phyloP scores from a whole-genome alignment of 163 green algal species.

The Chlamydomonas reinhardtii region DNA sequence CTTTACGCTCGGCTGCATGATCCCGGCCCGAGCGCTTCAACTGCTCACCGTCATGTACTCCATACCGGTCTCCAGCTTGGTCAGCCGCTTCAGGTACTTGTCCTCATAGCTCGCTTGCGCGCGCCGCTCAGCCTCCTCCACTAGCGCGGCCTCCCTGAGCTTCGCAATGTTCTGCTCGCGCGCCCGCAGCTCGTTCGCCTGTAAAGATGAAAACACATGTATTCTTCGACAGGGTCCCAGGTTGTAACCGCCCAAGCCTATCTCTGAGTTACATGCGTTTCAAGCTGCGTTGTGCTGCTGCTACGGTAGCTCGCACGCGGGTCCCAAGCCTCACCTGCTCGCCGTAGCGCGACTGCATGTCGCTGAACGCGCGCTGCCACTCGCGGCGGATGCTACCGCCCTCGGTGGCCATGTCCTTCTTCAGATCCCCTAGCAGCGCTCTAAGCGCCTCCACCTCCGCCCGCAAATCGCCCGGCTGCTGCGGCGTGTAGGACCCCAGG shows the following conservation, averaged over 20 bases:
- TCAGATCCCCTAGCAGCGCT: conserved; percentile 8
- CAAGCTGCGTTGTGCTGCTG: too few species aligned
- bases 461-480: conserved; percentile 1
- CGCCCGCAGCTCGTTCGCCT: conserved; percentile 27
- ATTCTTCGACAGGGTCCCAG: too few species aligned
- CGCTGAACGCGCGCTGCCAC: conserved; percentile 45
- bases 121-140: conserved; percentile 40
- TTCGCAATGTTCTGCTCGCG: conserved; percentile 38
- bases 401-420: conserved; percentile 31
- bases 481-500: not conserved
- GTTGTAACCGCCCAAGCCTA: too few species aligned
- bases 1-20: not conserved
- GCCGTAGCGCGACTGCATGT: conserved; percentile 46
- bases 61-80: conserved; percentile 24
- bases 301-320: too few species aligned
- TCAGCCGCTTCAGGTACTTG: conserved; percentile 1
- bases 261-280: too few species aligned
- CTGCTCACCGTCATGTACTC: conserved; percentile 32
- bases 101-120: not conserved
- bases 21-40: too few species aligned
- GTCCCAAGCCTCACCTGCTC: not conserved
- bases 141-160: conserved; percentile 29
- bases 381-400: conserved; percentile 44
- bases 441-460: conserved; percentile 30
- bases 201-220: too few species aligned